A percentile compares a stretch with the other conserved stretches of the same genome.
Conservation (phyloP, 208 protist genomes). For the Trypanosoma rangeli region DNA sequence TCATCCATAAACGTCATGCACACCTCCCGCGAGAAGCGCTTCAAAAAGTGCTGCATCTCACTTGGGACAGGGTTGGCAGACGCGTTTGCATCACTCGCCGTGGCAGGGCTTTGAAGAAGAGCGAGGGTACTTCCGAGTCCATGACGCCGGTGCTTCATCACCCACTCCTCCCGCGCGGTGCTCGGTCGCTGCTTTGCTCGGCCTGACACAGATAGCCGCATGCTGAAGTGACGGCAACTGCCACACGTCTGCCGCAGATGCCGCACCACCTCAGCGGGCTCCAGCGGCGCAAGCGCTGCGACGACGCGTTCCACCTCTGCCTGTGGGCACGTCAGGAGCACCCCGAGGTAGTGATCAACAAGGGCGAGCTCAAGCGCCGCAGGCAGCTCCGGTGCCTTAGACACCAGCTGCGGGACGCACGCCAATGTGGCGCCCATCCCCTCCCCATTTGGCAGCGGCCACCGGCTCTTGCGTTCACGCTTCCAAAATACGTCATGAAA, state of each 20-base stretch:
- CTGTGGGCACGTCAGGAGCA: slow-evolving; percentile 39
- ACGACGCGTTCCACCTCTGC: slow-evolving; percentile 51
- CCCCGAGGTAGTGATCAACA: slow-evolving; percentile 36
- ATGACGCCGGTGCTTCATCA: slow-evolving; percentile 3
- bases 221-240: not conserved
- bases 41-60: slow-evolving; percentile 32
- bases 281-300: slow-evolving; percentile 25
- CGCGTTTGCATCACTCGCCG: slow-evolving; percentile 3
- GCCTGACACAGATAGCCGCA: not conserved
- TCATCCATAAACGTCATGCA: slow-evolving; percentile 60
- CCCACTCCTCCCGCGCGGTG: not conserved
- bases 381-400: slow-evolving; percentile 35
- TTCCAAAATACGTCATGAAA: slow-evolving; percentile 17
- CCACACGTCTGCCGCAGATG: slow-evolving; percentile 31
- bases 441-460: not conserved
- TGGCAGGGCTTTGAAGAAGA: slow-evolving; percentile 9
- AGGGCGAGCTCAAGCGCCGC: slow-evolving; percentile 41
- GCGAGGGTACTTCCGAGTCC: not conserved
- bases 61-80: not conserved
- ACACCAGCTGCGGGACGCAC: slow-evolving; percentile 22
- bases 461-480: slow-evolving; percentile 11
- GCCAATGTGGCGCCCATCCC: not conserved
- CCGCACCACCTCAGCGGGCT: slow-evolving; percentile 40
- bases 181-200: not conserved
- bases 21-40: slow-evolving; percentile 39